Conservation (phyloP, 1,139 yeast species). For the Tardiomyces digboiensis region DNA sequence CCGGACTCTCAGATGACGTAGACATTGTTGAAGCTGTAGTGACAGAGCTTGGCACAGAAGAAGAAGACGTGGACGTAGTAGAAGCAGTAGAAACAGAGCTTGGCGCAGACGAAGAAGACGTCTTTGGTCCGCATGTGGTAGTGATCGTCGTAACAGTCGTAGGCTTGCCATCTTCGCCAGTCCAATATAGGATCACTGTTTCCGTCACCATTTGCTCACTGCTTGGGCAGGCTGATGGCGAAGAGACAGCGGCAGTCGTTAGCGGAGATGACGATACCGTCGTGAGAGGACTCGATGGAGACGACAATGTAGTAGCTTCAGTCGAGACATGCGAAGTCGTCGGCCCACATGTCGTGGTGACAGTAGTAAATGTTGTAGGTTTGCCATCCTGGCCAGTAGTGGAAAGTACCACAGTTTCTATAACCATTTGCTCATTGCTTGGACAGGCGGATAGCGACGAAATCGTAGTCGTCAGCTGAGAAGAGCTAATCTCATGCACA, state of each 20-base stretch:
- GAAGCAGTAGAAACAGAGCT: background rate
- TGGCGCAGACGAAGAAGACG: too few species aligned
- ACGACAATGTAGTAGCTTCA: too few species aligned
- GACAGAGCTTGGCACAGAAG: too few species aligned
- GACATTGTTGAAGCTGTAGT: background rate
- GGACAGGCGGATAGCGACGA: too few species aligned
- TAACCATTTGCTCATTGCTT: background rate
- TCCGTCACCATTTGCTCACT: background rate
- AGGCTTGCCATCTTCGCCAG: background rate
- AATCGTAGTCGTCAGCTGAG: too few species aligned
- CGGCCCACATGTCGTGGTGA: background rate
- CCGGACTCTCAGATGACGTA: too few species aligned
- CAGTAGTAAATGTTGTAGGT: background rate
- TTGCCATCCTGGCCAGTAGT: background rate
- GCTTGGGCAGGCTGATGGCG: background rate
- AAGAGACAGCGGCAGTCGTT: background rate
- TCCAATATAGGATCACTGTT: background rate
- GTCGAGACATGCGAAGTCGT: too few species aligned
- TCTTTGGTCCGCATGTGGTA: background rate
- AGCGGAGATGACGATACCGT: background rate
- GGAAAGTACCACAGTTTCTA: background rate
- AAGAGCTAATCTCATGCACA: too few species aligned
- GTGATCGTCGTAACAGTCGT: background rate
- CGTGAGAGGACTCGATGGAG: background rate
- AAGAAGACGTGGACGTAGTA: background rate